Evolutionary conservation across 2,329 filamentous ascomycete species (phyloP), one percentile per base, ranked within the genome.

Genomic region (Colletotrichum camelliae): DNA sequence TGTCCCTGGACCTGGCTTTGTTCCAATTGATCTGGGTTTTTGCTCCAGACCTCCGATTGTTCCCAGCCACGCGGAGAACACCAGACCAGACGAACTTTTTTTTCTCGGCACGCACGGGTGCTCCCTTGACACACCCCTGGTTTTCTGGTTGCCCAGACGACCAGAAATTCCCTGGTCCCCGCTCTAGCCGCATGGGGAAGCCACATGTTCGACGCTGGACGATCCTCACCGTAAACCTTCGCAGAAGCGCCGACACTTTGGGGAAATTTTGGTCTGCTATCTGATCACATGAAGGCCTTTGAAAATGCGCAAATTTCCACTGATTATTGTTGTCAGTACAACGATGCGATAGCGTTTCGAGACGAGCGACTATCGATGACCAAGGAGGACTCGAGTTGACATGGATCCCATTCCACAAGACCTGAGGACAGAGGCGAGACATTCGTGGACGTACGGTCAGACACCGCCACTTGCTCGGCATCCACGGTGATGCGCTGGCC

Each of bases 81-180:
- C 64, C 55, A 69, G 48, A 60, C 70, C 64, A 75, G 70, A 67
- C 64, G 64, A 73, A 73, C 73, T 62, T 62, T 43, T 33, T 48
- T 48, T 48, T 48, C 43, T 29, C 73, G 64, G 70, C 57, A 62
- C 64, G 24, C 52, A 75, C 71, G 71, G 74, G 66, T 66, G 66
- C 37, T 70, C 71, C 74, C 71, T 61, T 66, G 48, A 29, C 48
- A 43, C 16, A 43, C 37, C 31, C 60, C 9, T 62, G 5, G 31
- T n/a, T 24, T 33, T 35, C 58, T 61, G 31, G 74, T 75, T 76
- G 71, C 60, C 65, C 21, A 35, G 71, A 67, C 71, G 72, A 76
- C 74, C 13, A 31, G 27, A 31, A 16, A 24, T 21, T 61, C 37
- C 60, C 55, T 37, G 66, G 48, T 24, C 55, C 39, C 18, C 16